Percentiles rank a stretch among this genome's conserved stretches.
phyloP scores from a whole-genome alignment of 106 monocot species.

The Apostasia shenzhenica region DNA sequence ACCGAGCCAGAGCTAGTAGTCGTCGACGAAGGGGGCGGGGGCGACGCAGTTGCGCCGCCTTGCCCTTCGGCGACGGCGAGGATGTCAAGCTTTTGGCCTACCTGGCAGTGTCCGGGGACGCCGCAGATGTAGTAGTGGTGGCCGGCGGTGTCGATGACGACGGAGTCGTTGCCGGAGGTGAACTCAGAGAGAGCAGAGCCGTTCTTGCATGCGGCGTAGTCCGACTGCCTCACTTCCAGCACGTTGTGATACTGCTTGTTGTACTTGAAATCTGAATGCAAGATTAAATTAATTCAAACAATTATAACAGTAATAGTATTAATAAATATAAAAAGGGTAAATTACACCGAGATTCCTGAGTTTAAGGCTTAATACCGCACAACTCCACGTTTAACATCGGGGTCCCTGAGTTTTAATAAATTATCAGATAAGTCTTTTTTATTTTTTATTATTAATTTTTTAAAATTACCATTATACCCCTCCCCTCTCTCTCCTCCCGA shows the following conservation, averaged over 20 bases:
- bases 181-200: constrained; percentile 7
- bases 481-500: too few relatives aligned
- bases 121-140: constrained; percentile 37
- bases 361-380: too few relatives aligned
- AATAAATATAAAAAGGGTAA: background rate
- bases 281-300: background rate
- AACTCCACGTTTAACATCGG: too few relatives aligned
- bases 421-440: too few relatives aligned
- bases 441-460: too few relatives aligned
- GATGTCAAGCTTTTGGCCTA: constrained; percentile 25
- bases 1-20: background rate
- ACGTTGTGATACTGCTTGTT: constrained; percentile 17
- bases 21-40: background rate
- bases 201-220: constrained; percentile 21
- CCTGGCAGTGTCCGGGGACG: constrained; percentile 22
- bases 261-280: constrained; percentile 27
- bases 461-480: too few relatives aligned
- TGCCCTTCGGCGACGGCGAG: background rate
- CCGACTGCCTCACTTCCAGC: constrained; percentile 18
- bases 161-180: constrained; percentile 12
- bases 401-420: too few relatives aligned
- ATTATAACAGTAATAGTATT: background rate
- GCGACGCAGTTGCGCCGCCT: too few relatives aligned
- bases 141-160: constrained; percentile 16
- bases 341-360: background rate